Conservation (phyloP, 1,284 basidiomycete genomes). For the Austroboletus olivaceoglutinosus region DNA sequence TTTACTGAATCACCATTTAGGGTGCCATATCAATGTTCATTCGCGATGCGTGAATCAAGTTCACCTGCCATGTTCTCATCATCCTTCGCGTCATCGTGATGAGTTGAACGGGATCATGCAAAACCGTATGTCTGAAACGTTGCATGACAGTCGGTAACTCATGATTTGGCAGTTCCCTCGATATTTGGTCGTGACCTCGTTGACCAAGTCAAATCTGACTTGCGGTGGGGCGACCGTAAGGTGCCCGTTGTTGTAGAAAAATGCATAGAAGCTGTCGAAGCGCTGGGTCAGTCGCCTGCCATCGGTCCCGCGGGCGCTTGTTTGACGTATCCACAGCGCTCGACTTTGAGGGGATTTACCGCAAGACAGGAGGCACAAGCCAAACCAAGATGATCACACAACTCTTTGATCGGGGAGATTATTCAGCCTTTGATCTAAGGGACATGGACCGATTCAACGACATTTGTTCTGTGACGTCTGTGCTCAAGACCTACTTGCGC, state of each 20-base stretch:
- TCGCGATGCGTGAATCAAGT: conserved; percentile 67
- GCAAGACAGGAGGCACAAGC: conserved; percentile 92
- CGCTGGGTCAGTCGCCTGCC: conserved; percentile 56
- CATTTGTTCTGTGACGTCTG: conserved; percentile 94
- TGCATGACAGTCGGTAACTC: conserved; percentile 6
- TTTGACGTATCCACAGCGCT: conserved; percentile 50
- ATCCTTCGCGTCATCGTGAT: conserved; percentile 38
- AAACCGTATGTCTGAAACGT: conserved; percentile 18
- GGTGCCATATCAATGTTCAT: conserved; percentile 71
- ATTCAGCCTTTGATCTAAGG: conserved; percentile 81
- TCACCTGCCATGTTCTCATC: conserved; percentile 55
- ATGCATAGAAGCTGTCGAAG: conserved; percentile 91
- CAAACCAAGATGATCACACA: conserved; percentile 94
- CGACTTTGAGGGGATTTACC: conserved; percentile 94
- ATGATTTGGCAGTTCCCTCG: conserved; percentile 59
- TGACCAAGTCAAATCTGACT: conserved; percentile 81
- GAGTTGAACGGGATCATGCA: conserved; percentile 26
- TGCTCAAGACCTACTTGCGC: conserved; percentile 96
- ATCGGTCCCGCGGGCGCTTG: neutral
- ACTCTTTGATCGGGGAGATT: conserved; percentile 92
- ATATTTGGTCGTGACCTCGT: conserved; percentile 89
- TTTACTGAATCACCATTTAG: conserved; percentile 36
- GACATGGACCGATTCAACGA: conserved; percentile 94
- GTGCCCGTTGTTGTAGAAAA: conserved; percentile 93
- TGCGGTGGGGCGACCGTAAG: conserved; percentile 54